phyloP scores from a whole-genome alignment of 2,329 filamentous ascomycete species.

The Xylaria sp. region DNA sequence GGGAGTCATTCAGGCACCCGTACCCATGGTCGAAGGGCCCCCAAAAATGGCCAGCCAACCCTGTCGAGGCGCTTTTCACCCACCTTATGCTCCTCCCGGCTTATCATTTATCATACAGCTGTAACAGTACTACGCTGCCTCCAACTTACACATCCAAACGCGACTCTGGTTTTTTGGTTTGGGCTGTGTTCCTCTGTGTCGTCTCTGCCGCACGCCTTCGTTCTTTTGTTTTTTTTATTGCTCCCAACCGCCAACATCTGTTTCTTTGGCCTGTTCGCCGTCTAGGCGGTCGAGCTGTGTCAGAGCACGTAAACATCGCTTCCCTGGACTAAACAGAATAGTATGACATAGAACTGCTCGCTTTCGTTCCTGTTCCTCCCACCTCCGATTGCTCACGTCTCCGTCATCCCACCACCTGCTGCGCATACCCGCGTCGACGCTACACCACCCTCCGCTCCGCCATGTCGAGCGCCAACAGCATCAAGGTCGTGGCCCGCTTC shows the following conservation, averaged over 20 bases:
- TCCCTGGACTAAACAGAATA: constrained; percentile 38
- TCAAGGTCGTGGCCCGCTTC: constrained; percentile 96
- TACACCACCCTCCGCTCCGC: constrained; percentile 48
- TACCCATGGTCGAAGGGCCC: constrained; percentile 18
- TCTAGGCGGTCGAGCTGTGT: constrained; percentile 46
- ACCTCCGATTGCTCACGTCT: background rate
- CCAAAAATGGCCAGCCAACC: constrained; percentile 16
- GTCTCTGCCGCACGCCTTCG: constrained; percentile 15
- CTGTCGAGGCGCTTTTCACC: constrained; percentile 16
- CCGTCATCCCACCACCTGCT: constrained; percentile 35
- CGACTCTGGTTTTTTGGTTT: constrained; percentile 29
- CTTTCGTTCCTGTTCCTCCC: constrained; percentile 23
- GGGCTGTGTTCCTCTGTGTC: constrained; percentile 16
- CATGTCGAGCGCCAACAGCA: constrained; percentile 72
- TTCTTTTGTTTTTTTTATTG: constrained; percentile 17
- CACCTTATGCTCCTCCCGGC: constrained; percentile 13
- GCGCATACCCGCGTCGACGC: constrained; percentile 44
- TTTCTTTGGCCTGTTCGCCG: constrained; percentile 48
- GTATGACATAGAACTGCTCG: constrained; percentile 47
- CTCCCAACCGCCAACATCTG: constrained; percentile 32
- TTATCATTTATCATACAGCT: constrained; percentile 25
- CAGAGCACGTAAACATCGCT: constrained; percentile 25
- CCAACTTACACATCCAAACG: constrained; percentile 27
- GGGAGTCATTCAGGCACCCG: constrained; percentile 30
- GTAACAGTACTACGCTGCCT: constrained; percentile 26